Evolutionary conservation across 2,329 filamentous ascomycete genomes (phyloP).

Genomic region (Ophiostoma sp.): DNA sequence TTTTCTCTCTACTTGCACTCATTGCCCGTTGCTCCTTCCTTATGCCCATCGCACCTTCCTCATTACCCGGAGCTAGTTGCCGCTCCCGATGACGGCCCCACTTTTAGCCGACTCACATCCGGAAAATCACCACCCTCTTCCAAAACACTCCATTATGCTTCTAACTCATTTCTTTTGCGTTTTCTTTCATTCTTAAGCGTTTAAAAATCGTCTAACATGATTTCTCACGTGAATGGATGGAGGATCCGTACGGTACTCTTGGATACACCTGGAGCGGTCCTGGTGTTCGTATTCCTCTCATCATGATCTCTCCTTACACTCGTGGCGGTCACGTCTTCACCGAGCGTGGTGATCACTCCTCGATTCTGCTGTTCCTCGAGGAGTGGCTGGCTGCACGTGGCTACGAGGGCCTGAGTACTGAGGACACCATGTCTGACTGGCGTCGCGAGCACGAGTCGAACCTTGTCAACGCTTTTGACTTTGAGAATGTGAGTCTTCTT

Average conservation of each 20-base stretch:
- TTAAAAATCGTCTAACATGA: background rate
- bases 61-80: too few relatives aligned
- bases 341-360: constrained; percentile 56
- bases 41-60: background rate
- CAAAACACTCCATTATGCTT: too few relatives aligned
- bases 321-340: constrained; percentile 55
- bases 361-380: constrained; percentile 54
- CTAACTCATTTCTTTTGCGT: background rate
- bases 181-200: too few relatives aligned
- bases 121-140: too few relatives aligned
- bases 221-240: constrained; percentile 47
- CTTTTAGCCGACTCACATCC: too few relatives aligned
- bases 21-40: background rate
- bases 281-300: constrained; percentile 54
- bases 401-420: constrained; percentile 32
- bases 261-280: constrained; percentile 41
- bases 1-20: background rate
- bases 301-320: constrained; percentile 58
- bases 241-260: constrained; percentile 44
- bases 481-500: constrained; percentile 29
- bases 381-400: constrained; percentile 36
- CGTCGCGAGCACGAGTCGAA: constrained; percentile 34
- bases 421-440: constrained; percentile 33
- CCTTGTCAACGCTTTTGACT: constrained; percentile 35
- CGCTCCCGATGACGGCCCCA: too few relatives aligned